phyloP scores from a whole-genome alignment of 2,329 filamentous ascomycete genomes.

The Helotiales sp. region DNA sequence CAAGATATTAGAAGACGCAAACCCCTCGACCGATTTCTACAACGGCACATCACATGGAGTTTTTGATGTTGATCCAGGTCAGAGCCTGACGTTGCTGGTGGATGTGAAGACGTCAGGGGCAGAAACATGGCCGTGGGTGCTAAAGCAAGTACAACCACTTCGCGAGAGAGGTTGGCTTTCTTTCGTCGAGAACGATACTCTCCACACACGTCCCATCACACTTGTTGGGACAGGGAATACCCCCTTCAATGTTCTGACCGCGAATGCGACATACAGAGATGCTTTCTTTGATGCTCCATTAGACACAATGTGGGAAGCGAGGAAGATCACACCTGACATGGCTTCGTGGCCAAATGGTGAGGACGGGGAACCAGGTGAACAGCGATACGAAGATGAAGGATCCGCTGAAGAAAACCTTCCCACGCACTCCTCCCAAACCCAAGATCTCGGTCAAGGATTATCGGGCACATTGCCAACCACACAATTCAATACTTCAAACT shows the following conservation, averaged over 20 bases:
- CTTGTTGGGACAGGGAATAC: constrained; percentile 69
- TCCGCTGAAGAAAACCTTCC: constrained; percentile 18
- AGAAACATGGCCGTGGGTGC: constrained; percentile 52
- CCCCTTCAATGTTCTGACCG: constrained; percentile 54
- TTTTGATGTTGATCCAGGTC: constrained; percentile 51
- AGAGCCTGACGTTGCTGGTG: constrained; percentile 62
- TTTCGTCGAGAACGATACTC: constrained; percentile 48
- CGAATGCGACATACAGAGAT: constrained; percentile 56
- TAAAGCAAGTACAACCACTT: constrained; percentile 58
- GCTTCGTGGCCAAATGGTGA: constrained; percentile 9
- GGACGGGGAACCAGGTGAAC: constrained; percentile 12
- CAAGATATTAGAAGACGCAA: constrained; percentile 54
- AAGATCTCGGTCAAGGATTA: constrained; percentile 42
- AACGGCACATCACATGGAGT: constrained; percentile 52
- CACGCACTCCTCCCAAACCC: not conserved
- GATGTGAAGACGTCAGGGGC: constrained; percentile 65
- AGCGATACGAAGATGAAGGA: constrained; percentile 21
- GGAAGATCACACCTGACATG: constrained; percentile 9
- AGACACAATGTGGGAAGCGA: constrained; percentile 40
- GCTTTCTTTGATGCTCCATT: constrained; percentile 69
- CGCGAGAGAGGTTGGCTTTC: constrained; percentile 58
- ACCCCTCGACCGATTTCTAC: constrained; percentile 48
- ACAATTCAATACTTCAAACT: constrained; percentile 54
- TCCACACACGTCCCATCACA: constrained; percentile 60
- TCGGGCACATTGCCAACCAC: constrained; percentile 38